These are phyloP conservation scores for Kalmanozyma brasiliensis DNA, from an alignment of 1,284 basidiomycete species.

Conservation along the genomic window DNA sequence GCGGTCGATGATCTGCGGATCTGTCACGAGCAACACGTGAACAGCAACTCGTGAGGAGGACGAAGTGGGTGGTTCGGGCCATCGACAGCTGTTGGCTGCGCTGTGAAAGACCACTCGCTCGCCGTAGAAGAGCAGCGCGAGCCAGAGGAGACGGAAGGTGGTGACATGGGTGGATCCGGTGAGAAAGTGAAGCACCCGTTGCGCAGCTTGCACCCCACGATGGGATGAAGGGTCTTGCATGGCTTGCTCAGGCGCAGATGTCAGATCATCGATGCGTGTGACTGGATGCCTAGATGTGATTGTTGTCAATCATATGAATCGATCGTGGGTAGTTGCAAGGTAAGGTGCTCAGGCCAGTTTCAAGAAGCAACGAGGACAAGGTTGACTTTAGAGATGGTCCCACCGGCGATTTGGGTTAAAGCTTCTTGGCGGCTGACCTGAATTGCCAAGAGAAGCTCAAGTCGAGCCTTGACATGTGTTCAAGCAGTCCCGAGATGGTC, in stretches of 20 bases:
- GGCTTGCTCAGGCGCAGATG: background rate
- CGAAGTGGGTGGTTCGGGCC: conserved; percentile 22
- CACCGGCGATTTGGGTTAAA: background rate
- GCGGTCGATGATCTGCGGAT: conserved; percentile 50
- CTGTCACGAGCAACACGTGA: conserved; percentile 39
- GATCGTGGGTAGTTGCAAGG: background rate
- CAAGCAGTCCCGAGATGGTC: too few relatives aligned
- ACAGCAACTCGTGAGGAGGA: conserved; percentile 10
- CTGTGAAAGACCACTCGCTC: conserved; percentile 37
- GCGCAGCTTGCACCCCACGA: conserved; percentile 7
- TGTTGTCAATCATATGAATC: background rate
- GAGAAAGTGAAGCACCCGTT: conserved; percentile 11
- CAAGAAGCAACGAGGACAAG: background rate
- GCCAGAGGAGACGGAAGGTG: conserved; percentile 33
- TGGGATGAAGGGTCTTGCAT: conserved; percentile 14
- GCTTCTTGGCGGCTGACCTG: too few relatives aligned
- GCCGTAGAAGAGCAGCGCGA: conserved; percentile 38
- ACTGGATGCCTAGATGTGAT: background rate
- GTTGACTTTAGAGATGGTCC: background rate
- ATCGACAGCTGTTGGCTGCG: conserved; percentile 31
- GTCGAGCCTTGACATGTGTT: too few relatives aligned
- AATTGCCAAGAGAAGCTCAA: background rate
- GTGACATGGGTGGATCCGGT: conserved; percentile 23
- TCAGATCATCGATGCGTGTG: conserved; percentile 2
- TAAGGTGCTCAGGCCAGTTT: too few relatives aligned